Evolutionary conservation across 805 yeast genomes (phyloP).

Genomic region (Huiozyma naganishii): DNA sequence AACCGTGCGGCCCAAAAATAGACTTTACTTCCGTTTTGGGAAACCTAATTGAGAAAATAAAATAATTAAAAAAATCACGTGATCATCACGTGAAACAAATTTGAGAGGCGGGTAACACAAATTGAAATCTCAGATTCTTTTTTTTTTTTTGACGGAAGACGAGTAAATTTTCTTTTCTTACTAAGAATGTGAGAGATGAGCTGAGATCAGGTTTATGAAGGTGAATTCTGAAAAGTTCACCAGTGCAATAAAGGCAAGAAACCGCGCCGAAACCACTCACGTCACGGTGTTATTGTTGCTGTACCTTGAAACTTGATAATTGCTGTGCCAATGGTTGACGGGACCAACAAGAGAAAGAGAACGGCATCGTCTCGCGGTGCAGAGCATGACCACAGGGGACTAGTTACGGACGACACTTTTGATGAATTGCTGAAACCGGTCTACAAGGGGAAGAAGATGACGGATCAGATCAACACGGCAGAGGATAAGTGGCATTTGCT

Average conservation of each 20-base stretch:
- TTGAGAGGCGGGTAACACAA: not conserved
- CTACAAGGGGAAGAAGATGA: constrained; percentile 74
- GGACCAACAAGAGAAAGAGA: constrained; percentile 6
- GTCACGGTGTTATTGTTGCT: too few species aligned
- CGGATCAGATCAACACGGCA: constrained; percentile 84
- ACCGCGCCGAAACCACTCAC: too few species aligned
- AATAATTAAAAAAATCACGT: too few species aligned
- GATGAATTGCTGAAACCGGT: constrained; percentile 67
- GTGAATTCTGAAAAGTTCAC: not conserved
- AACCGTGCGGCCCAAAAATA: too few species aligned
- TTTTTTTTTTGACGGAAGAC: too few species aligned
- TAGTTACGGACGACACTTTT: constrained; percentile 46
- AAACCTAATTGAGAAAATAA: too few species aligned
- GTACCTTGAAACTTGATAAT: too few species aligned
- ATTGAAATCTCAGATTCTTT: not conserved
- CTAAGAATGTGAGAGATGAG: not conserved
- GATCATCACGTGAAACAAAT: too few species aligned
- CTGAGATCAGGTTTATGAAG: not conserved
- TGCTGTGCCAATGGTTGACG: not conserved
- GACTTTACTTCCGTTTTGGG: too few species aligned
- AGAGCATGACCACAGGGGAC: constrained; percentile 5
- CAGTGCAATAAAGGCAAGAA: not conserved
- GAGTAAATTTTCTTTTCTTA: not conserved
- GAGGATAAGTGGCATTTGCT: constrained; percentile 94
- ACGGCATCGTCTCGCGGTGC: not conserved